Evolutionary conservation across 176 grass and related monocot genomes (phyloP), one percentile per base, ranked within the genome.

Genomic region (Aegilops sharonensis): DNA sequence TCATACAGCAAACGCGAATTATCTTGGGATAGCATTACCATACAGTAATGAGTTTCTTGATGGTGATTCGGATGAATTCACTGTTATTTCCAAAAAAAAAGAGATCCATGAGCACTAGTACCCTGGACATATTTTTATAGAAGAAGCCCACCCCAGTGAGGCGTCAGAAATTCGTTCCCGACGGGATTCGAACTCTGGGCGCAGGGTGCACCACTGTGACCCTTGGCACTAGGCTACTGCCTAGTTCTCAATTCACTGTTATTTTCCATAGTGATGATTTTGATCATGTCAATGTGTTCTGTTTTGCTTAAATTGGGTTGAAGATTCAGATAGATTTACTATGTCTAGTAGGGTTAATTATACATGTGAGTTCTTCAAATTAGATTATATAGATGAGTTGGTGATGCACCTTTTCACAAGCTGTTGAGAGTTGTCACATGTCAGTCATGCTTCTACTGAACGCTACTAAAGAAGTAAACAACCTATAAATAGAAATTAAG

Each of bases 401-500:
- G 17, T 6, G 29, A 52, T 74, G 31, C 67, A 13, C 3, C 20
- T 81, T 64, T 21, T 45, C 6, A 12, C 9, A 65, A 54, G 54
- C 29, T 14, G 21, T 59, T 54, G 15, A 57, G 56, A 59, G 56
- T 59, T 59, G 20, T 54, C 50, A 20, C 5, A 29, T 62, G 81
- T 63, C 77, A 34, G 14, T 0, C 12, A 29, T 37, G 24, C 4
- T 24, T 50, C 6, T 75, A 81, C 40, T 65, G n/a, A 67, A 31
- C 71, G 32, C 17, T 42, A 77, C 36, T 25, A 43, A 5, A 77
- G 11, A 67, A 76, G 20, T 18, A 32, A 7, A 30, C 61, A 76
- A 18, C 43, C n/a, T 40, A 88, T 82, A 81, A 56, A n/a, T 54
- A 32, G 60, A 87, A 87, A 75, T 30, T 56, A 54, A 66, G 3